Evolutionary conservation across 179 eudicot genomes (phyloP), one percentile per base, ranked within the genome.

Genomic region (Sideroxylon spinosum): DNA sequence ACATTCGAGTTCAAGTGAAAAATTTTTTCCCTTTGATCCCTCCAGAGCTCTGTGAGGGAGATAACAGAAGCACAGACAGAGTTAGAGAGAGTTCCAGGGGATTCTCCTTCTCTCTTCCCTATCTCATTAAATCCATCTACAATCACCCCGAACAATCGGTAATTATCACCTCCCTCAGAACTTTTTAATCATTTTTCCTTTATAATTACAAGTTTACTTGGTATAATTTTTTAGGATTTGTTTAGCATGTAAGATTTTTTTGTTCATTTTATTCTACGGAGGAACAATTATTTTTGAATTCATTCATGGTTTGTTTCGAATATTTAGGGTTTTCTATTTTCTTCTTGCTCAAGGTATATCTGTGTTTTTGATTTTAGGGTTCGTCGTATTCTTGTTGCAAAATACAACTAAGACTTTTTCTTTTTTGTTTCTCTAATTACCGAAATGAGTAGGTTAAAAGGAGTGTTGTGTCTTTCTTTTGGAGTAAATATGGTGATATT

Each of bases 1-100:
- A 83, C 79, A 57, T 89, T 89, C 32, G 93, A 88, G 78, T 86
- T 76, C 71, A 88, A 88, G 84, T 89, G 86, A 78, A 63, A 22
- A 22, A n/a, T n/a, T n/a, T 32, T 32, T 32, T 32, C 44, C 44
- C 44, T 1, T 37, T 37, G 44, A 37, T 37, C 2, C 44, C 44
- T 37, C 44, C 44, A 37, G 44, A 37, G 0, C 44, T 19, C 44
- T 28, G 56, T 4, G 49, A 73, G 76, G 0, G 62, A 71, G 75
- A 26, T 49, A 9, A 23, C 19, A 63, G 17, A 46, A 55, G 25
- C 44, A 37, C 44, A 3, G 37, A 37, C n/a, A n/a, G n/a, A n/a
- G n/a, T n/a, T n/a, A n/a, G 44, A 37, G 3, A 9, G 56, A 52
- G 56, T 52, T 52, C 55, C 20, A 37, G 49, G 66, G 12, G 29